These are phyloP conservation scores for Cladophialophora bantiana DNA, from an alignment of 2,329 filamentous ascomycete genomes.

Conservation along the genomic window DNA sequence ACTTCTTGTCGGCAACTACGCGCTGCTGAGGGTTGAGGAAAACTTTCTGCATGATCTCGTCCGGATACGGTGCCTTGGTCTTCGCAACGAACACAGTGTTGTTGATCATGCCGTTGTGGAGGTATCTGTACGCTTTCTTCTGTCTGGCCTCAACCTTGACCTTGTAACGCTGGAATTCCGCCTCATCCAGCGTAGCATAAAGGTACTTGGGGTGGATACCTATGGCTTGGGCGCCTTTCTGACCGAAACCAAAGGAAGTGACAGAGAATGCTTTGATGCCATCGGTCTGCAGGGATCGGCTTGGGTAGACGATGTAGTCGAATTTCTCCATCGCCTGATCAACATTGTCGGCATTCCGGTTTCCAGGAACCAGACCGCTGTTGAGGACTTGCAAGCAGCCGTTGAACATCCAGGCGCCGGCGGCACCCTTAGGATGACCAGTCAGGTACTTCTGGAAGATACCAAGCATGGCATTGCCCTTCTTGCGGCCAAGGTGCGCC, in stretches of 20 bases:
- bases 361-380: constrained; percentile 90
- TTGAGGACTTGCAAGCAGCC: constrained; percentile 95
- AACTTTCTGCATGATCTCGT: constrained; percentile 83
- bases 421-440: constrained; percentile 98
- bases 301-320: constrained; percentile 97
- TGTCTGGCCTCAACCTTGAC: constrained; percentile 89
- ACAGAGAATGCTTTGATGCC: constrained; percentile 98
- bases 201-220: constrained; percentile 97
- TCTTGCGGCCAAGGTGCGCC: constrained; percentile 89
- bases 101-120: constrained; percentile 98
- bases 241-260: constrained; percentile 98
- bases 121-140: constrained; percentile 98
- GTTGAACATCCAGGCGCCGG: constrained; percentile 99
- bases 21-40: constrained; percentile 94
- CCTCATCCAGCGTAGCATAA: constrained; percentile 88
- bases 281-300: constrained; percentile 93
- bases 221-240: constrained; percentile 97
- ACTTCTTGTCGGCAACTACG: constrained; percentile 85
- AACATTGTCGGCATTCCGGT: constrained; percentile 97
- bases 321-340: constrained; percentile 97
- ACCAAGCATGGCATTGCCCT: constrained; percentile 94
- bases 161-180: constrained; percentile 81
- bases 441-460: constrained; percentile 99
- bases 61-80: constrained; percentile 85
- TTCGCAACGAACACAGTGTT: constrained; percentile 98